Base-by-base conservation (phyloP, 257 asterid species). In the Solanum peruvianum region DNA sequence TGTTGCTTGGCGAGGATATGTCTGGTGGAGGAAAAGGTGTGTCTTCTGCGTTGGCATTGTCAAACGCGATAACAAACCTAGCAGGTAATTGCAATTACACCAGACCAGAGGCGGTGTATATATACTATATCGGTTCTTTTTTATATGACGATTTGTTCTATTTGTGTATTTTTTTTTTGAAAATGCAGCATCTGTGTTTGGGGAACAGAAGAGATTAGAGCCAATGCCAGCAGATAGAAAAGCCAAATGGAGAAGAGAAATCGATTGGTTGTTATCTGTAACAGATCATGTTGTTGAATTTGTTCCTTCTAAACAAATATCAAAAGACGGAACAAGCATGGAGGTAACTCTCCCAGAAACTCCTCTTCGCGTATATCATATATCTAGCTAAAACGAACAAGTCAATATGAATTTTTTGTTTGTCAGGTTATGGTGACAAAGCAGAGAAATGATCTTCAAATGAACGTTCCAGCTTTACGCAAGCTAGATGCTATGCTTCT, bases 1-100 rank as follows among this genome's bases (percentile, higher is more conserved):
- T 97, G 97, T 95, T 97, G 27, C 90, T 97, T 14, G 99, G 99
- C 4, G 99, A 97, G 94, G 98, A 95, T 88, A 95, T 97, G 99
- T 97, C 99, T 21, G 99, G 99, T 72, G 98, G 98, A 58, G 99
- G 99, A 52, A 95, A 95, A 90, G 99, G 99, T 70, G 98, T 95
- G 87, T 93, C 98, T 87, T 97, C 98, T 5, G 99, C 98, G 25
- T 86, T 94, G 91, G 99, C 99, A 7, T 86, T 97, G 87, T 97
- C 99, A 15, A 97, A 97, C 90, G 98, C 99, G 56, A 91, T 97
- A 62, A 97, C 99, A 78, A 97, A 97, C 87, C 91, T 95, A 86
- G 99, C 98, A 87, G 99, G 99, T 95, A 90, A 90, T 2, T 7
- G 81, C 3, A 25, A 77, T 42, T 77, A n/a, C 35, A 76, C 58